Base-by-base conservation (phyloP, 2,329 filamentous ascomycete genomes). In the Fonsecaea erecta region DNA sequence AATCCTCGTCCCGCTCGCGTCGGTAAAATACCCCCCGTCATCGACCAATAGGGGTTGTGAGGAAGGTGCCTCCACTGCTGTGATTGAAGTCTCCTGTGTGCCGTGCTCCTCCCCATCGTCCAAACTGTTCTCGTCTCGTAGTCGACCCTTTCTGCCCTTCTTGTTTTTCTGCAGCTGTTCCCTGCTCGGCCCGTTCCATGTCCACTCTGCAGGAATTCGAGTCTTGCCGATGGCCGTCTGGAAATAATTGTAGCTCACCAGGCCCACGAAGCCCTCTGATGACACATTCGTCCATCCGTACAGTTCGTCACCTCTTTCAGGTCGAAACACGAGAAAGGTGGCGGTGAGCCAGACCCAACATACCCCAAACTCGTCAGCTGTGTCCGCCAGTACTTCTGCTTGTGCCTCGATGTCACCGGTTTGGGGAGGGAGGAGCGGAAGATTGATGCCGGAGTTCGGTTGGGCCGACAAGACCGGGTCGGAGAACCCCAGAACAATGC, bases 171-270 rank as follows among this genome's bases (percentile, higher is more conserved):
- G 67, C 40, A 54, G 64, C 74, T 59, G 79, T 75, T 64, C 65
- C 51, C 56, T 66, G n/a, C 78, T 79, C 8, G 87, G 83, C 11
- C 88, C 86, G 16, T 92, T 83, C 90, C 92, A 98, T 67, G 82
- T 87, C 95, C 94, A 99, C 26, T 85, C 84, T 14, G 80, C 77
- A 0, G 95, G 95, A 16, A 99, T 81, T 37, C 91, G 84, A 66
- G 86, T 86, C 24, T 89, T 84, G 72, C 94, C 90, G 65, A 99
- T 91, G 51, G 90, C 92, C 1, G 94, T 91, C 71, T 95, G 96
- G 83, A 98, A 98, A 70, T 92, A 87, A 76, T 94, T 94, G 79
- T 92, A 93, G 76, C 92, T 95, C 11, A 96, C 87, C 2, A 97
- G 85, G 21, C 94, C 93, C 6, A 99, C 84, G 74, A 97, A 92